Percentiles rank a stretch among this genome's conserved stretches.
phyloP scores from a whole-genome alignment of 169 alveolate species.

The Eimeria praecox region DNA sequence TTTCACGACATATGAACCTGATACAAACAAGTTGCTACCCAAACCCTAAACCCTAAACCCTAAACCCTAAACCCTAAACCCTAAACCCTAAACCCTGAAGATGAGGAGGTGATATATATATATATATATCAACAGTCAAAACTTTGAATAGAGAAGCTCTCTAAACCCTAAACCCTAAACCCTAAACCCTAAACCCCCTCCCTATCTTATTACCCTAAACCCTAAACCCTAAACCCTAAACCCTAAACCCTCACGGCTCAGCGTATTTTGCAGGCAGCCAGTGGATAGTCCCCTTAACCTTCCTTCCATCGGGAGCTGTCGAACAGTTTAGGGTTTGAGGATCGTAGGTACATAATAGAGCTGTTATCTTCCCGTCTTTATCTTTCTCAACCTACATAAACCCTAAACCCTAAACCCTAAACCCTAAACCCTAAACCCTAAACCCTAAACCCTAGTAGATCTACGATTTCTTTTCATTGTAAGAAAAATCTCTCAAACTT shows the following conservation, averaged over 20 bases:
- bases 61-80: not conserved
- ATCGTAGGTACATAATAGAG: slow-evolving; percentile 90
- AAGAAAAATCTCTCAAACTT: no score
- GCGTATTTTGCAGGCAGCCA: slow-evolving; percentile 89
- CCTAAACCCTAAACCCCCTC: not conserved
- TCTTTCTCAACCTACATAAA: slow-evolving; percentile 73
- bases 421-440: not conserved
- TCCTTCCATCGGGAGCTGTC: slow-evolving; percentile 85
- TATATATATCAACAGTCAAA: no score
- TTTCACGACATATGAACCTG: no score
- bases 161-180: not conserved
- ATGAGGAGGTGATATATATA: no score
- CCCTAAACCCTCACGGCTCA: slow-evolving; percentile 63
- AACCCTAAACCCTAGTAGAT: slow-evolving; percentile 1
- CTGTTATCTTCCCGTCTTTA: slow-evolving; percentile 75
- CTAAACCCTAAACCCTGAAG: no score
- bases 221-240: not conserved
- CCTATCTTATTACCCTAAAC: no score
- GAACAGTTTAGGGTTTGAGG: slow-evolving; percentile 89
- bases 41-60: not conserved
- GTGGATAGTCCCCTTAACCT: slow-evolving; percentile 92
- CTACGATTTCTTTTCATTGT: no score
- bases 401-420: not conserved
- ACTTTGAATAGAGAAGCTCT: no score
- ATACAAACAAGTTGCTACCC: no score